Evolutionary conservation across 225 moss, liverwort and hornwort species (phyloP).

Genomic region (Polytrichum commune): DNA sequence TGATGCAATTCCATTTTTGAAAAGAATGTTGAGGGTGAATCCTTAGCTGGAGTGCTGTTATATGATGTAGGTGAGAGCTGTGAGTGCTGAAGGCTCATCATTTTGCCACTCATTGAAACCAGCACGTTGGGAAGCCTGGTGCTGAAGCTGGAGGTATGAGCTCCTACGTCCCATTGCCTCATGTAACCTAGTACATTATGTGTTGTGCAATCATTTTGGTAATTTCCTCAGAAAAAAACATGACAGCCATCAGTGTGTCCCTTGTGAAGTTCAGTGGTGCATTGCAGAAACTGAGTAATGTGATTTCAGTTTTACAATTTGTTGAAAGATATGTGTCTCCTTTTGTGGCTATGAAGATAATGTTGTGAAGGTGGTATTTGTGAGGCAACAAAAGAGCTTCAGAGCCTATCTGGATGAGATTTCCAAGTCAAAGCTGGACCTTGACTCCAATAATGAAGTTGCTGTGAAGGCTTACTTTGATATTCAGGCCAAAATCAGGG

Average conservation of each 20-base stretch:
- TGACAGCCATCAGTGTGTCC: neutral
- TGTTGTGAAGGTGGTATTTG: constrained; percentile 67
- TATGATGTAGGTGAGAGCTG: constrained; percentile 35
- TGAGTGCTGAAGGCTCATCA: constrained; percentile 28
- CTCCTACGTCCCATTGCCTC: neutral
- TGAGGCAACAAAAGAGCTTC: constrained; percentile 56
- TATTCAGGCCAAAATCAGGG: constrained; percentile 47
- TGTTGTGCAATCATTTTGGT: neutral
- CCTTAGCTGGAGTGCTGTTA: constrained; percentile 6
- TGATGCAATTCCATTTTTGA: too few relatives aligned
- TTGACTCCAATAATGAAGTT: constrained; percentile 51
- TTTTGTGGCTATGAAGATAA: constrained; percentile 38
- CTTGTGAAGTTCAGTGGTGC: neutral
- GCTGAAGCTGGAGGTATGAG: constrained; percentile 42
- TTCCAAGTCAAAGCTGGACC: constrained; percentile 42
- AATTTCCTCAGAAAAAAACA: too few relatives aligned
- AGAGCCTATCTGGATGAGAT: constrained; percentile 61
- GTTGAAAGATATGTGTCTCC: neutral
- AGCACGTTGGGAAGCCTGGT: constrained; percentile 20
- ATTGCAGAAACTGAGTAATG: neutral
- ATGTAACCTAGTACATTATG: too few relatives aligned
- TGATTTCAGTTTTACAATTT: neutral
- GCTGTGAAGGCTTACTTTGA: constrained; percentile 60
- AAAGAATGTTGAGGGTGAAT: neutral
- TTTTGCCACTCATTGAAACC: constrained; percentile 32